Evolutionary conservation across 208 protist genomes (phyloP).

Genomic region (Trypanosoma boissoni): DNA sequence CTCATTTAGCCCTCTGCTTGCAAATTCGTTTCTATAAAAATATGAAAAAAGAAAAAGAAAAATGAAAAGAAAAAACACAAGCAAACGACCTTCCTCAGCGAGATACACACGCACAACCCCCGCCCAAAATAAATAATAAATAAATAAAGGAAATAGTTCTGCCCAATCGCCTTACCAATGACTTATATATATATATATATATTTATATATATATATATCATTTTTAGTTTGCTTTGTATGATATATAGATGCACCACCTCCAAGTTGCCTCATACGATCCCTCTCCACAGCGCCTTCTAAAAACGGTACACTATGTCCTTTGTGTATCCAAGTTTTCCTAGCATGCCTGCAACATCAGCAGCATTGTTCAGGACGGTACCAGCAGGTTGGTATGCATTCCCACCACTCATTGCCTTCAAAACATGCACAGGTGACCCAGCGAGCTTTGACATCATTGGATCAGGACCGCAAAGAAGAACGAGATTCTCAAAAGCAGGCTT

Average conservation of each 20-base stretch:
- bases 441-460: slow-evolving; percentile 80
- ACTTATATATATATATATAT: slow-evolving; percentile 5
- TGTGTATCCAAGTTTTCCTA: slow-evolving; percentile 67
- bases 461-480: slow-evolving; percentile 86
- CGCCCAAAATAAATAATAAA: slow-evolving; percentile 1
- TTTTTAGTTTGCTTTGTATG: not conserved
- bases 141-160: slow-evolving; percentile 16
- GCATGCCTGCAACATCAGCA: slow-evolving; percentile 68
- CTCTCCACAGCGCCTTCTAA: slow-evolving; percentile 24
- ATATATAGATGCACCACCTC: not conserved
- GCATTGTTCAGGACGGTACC: slow-evolving; percentile 75
- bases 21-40: too few species aligned
- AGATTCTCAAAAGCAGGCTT: slow-evolving; percentile 62
- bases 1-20: too few species aligned
- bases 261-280: not conserved
- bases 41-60: too few species aligned
- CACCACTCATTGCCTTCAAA: slow-evolving; percentile 68
- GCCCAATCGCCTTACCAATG: too few species aligned
- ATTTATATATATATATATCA: slow-evolving; percentile 1
- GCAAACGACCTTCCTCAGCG: too few species aligned
- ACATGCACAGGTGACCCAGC: slow-evolving; percentile 53
- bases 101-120: too few species aligned
- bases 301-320: slow-evolving; percentile 88
- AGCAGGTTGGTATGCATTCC: slow-evolving; percentile 72
- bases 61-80: too few species aligned